Evolutionary conservation across 192 early-diverging fungal species (phyloP).

Genomic region (Obelidium mucronatum): DNA sequence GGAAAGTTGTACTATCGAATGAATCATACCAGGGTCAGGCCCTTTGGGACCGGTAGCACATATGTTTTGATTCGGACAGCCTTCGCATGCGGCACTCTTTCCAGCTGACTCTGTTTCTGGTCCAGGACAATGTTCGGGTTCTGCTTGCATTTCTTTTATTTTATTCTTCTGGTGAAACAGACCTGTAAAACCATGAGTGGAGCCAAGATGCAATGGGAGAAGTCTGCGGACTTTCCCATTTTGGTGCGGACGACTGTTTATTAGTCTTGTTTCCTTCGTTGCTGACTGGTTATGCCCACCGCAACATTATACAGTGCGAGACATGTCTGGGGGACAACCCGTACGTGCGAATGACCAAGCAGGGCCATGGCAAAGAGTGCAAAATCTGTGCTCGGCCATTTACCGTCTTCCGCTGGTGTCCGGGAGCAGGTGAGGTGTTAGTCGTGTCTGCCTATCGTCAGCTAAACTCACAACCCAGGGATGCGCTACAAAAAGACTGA

Average conservation of each 20-base stretch:
- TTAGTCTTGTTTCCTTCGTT: not conserved
- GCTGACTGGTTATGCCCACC: not conserved
- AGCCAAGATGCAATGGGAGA: slow-evolving; percentile 40
- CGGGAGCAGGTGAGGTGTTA: slow-evolving; percentile 68
- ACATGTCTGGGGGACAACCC: slow-evolving; percentile 98
- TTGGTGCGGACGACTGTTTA: not conserved
- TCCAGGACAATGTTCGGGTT: slow-evolving; percentile 59
- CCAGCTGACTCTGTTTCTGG: slow-evolving; percentile 58
- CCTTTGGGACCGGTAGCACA: slow-evolving; percentile 54
- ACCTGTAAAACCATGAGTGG: slow-evolving; percentile 18
- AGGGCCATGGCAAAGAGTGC: slow-evolving; percentile 64
- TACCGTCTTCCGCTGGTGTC: slow-evolving; percentile 96
- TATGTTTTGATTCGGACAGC: slow-evolving; percentile 61
- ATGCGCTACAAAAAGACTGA: slow-evolving; percentile 99
- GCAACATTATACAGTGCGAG: slow-evolving; percentile 75
- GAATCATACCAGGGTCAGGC: slow-evolving; percentile 53
- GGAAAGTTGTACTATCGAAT: no score
- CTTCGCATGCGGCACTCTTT: slow-evolving; percentile 56
- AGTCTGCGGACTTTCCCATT: slow-evolving; percentile 35
- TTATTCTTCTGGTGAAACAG: not conserved
- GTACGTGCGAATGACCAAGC: slow-evolving; percentile 90
- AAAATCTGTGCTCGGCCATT: slow-evolving; percentile 91
- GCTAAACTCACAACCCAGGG: slow-evolving; percentile 49
- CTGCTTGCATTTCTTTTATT: slow-evolving; percentile 36
- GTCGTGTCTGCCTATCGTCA: not conserved